Base-by-base conservation (phyloP, 2,329 filamentous ascomycete genomes). In the Periglandula ipomoeae region DNA sequence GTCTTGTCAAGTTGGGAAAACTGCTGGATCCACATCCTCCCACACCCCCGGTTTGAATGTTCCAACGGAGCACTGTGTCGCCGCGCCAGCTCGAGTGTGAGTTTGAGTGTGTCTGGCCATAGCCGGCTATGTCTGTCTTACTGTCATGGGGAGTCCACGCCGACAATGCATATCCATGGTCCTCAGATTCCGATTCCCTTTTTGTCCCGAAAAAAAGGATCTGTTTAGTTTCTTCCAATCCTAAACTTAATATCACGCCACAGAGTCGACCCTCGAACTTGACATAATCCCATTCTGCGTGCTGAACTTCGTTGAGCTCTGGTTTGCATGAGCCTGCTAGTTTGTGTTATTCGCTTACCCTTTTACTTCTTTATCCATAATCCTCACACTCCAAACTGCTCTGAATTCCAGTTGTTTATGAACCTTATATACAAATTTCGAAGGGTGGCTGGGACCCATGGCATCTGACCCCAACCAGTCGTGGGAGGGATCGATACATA, bases 371-470 rank as follows among this genome's bases (percentile, higher is more conserved):
- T n/a, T n/a, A n/a, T n/a, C n/a, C n/a, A n/a, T n/a, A n/a, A n/a
- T n/a, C n/a, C n/a, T n/a, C n/a, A n/a, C n/a, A n/a, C n/a, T n/a
- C n/a, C n/a, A n/a, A n/a, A n/a, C n/a, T n/a, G n/a, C n/a, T n/a
- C n/a, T n/a, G n/a, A n/a, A n/a, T n/a, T n/a, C n/a, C n/a, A n/a
- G n/a, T 34, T 10, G 7, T 35, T 34, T 10, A 48, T 43, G 22
- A 48, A 2, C n/a, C 22, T 38, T 32, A 22, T 35, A 13, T 32
- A 26, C 22, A 43, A 11, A 20, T 27, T 4, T 37, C 30, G 19
- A 48, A 35, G 46, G 38, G 38, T 42, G 38, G 38, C 20, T 26
- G 20, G 38, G 23, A 15, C 20, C 39, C 22, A 48, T 41, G 38
- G 26, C 37, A 41, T 22, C 17, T 22, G 24, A 44, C 38, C 26